Evolutionary conservation across 176 grass and related monocot genomes (phyloP).

Genomic region (Aegilops speltoides): DNA sequence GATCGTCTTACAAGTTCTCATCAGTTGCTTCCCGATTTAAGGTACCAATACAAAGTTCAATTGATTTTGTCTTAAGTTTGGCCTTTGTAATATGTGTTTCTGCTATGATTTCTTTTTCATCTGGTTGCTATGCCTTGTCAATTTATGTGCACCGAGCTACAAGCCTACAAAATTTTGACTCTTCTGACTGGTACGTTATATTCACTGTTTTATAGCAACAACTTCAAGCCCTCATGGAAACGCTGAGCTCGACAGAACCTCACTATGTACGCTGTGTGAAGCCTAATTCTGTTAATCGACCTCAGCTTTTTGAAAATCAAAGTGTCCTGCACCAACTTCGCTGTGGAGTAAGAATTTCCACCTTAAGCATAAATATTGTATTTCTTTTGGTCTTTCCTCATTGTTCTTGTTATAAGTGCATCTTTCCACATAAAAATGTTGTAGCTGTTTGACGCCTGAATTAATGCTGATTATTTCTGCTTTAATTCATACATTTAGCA

Average conservation of each 20-base stretch:
- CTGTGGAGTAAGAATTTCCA: conserved; percentile 82
- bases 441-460: not conserved
- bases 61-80: not conserved
- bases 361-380: conserved; percentile 21
- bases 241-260: conserved; percentile 83
- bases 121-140: not conserved
- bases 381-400: conserved; percentile 1
- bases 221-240: conserved; percentile 99
- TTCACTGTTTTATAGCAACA: conserved; percentile 72
- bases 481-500: not conserved
- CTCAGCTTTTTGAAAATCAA: conserved; percentile 95
- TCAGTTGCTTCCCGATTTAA: conserved; percentile 98
- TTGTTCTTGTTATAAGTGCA: not conserved
- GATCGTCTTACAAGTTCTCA: conserved; percentile 98
- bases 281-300: conserved; percentile 90
- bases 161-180: not conserved
- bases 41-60: conserved; percentile 41
- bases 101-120: not conserved
- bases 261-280: conserved; percentile 97
- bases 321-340: conserved; percentile 95
- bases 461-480: conserved; percentile 22
- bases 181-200: conserved; percentile 11
- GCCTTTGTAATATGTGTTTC: conserved; percentile 21
- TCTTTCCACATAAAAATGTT: not conserved
- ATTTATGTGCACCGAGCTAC: not conserved